Base-by-base conservation (phyloP, 1,284 basidiomycete species). In the Tylopilus sp. region DNA sequence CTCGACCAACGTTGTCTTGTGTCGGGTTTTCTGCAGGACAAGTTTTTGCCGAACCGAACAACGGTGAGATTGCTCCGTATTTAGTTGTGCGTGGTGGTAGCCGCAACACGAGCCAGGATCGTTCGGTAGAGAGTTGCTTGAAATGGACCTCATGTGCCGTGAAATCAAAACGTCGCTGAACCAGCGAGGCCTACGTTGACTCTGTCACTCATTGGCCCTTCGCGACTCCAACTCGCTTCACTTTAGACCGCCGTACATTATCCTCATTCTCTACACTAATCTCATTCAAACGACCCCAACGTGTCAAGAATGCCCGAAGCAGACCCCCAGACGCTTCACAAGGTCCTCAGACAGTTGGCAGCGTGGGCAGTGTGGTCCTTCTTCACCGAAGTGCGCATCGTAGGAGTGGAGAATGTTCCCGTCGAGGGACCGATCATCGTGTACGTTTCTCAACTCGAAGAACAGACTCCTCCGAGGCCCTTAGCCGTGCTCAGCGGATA, bases 341-440 rank as follows among this genome's bases (percentile, higher is more conserved):
- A 73, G 44, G 66, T 83, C 43, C 70, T 95, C 53, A 82, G 88
- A 50, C 71, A 72, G 28, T 70, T 93, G 46, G 86, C 92, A 15
- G 71, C 77, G 39, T 81, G 82, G 71, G 87, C 90, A 5, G 78
- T 91, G 28, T 77, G 81, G 65, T 85, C 88, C 10, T 95, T 95
- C 77, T 95, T 93, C 76, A 82, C 82, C 2, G 83, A 92, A 65
- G 81, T 94, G 45, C 83, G 82, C 60, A 82, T 94, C 45, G 79
- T 94, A 59, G 90, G 88, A 46, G 81, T 77, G 46, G 89, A 94
- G 67, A 85, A 94, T 64, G 89, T 96, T 8, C 91, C 93, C 5
- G 70, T 66, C 55, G 77, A 87, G 54, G 92, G 91, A 0, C 91
- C 92, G 21, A 81, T 94, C 59, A 89, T 96, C 62, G 85, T 92